Evolutionary conservation across 306 rosid species (phyloP).

Genomic region (Cucurbita maxima): DNA sequence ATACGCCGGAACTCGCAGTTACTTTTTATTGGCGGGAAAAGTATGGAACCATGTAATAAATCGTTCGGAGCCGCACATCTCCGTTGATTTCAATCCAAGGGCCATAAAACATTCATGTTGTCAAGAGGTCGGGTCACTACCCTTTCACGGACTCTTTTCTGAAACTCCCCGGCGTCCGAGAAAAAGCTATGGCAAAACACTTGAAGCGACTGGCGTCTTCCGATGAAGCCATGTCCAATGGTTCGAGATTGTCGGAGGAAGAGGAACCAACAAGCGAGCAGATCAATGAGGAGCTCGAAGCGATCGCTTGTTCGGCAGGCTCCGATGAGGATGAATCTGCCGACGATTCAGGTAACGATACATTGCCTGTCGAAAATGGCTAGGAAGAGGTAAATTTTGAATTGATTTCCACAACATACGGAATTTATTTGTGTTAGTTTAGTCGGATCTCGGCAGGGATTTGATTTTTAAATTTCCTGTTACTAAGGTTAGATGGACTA

Average conservation of each 20-base stretch:
- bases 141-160: neutral
- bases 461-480: neutral
- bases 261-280: constrained; percentile 38
- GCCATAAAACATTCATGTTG: constrained; percentile 5
- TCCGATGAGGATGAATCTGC: constrained; percentile 43
- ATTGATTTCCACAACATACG: neutral
- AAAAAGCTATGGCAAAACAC: constrained; percentile 42
- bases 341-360: constrained; percentile 26
- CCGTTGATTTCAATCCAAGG: constrained; percentile 19
- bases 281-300: constrained; percentile 76
- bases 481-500: constrained; percentile 13
- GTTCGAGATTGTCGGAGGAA: constrained; percentile 35
- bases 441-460: constrained; percentile 16
- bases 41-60: constrained; percentile 6
- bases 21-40: constrained; percentile 53
- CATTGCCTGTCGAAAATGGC: constrained; percentile 18
- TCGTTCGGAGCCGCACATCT: constrained; percentile 25
- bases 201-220: constrained; percentile 50
- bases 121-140: constrained; percentile 5
- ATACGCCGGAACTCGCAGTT: constrained; percentile 36
- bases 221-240: constrained; percentile 52
- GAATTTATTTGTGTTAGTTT: neutral
- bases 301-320: constrained; percentile 73
- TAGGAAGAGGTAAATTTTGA: constrained; percentile 35
- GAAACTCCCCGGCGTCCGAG: constrained; percentile 42